Base-by-base conservation (phyloP, 2,329 filamentous ascomycete species). In the Emergomyces orientalis region DNA sequence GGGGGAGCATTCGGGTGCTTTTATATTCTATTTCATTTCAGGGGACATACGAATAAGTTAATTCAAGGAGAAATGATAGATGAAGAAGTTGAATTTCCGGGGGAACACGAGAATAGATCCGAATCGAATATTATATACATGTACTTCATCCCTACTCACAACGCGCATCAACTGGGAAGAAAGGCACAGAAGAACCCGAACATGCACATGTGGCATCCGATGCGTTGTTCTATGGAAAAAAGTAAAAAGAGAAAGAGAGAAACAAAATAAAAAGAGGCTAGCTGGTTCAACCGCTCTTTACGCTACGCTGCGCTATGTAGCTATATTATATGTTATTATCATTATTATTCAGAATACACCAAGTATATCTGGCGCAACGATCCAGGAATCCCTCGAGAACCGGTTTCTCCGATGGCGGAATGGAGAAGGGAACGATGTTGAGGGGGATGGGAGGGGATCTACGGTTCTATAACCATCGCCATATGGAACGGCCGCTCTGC, bases 281-380 rank as follows among this genome's bases (percentile, higher is more conserved):
- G 22, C 30, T 39, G 47, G 37, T 14, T 51, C 22, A 30, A 59
- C 7, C 54, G 7, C n/a, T 34, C 54, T 51, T 45, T 51, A 27
- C 14, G 8, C 34, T 37, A 41, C 34, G 54, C 22, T 27, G 14
- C 32, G 51, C 13, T 41, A 57, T 37, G n/a, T 57, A 57, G 27
- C 54, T 57, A 57, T 39, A 41, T 57, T 41, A 41, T 52, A 22
- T n/a, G 41, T 57, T 57, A 41, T 54, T 55, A 17, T 39, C 54
- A 57, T 41, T 57, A 41, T n/a, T 57, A 30, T 51, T 51, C 25
- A 51, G 17, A 34, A 11, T 25, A 34, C 54, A 41, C 41, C 7
- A 25, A 54, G n/a, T 34, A 57, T 57, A 57, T 57, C 54, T 13
- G 54, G 54, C 54, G 54, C 34, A 57, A 39, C 54, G 34, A 57